A percentile compares a stretch with the other conserved stretches of the same genome.
These are phyloP conservation scores for Schizochytrium sp. DNA, from an alignment of 108 stramenopile genomes.

Conservation along the genomic window DNA sequence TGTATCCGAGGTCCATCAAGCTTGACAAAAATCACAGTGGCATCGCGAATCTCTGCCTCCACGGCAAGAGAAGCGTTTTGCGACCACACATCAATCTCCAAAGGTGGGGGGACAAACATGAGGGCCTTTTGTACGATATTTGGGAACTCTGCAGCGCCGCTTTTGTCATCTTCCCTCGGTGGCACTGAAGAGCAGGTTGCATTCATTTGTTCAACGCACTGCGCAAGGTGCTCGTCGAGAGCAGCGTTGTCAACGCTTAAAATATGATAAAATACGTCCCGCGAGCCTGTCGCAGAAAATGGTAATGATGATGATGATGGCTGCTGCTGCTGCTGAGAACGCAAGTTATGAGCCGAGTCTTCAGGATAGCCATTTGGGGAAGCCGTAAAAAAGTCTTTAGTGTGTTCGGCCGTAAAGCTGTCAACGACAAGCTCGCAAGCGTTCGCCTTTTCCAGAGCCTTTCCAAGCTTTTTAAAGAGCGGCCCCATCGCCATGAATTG, in stretches of 20 bases:
- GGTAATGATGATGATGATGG: no score
- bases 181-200: no score
- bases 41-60: constrained; percentile 14
- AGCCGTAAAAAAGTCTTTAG: no score
- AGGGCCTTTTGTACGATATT: neutral
- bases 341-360: no score
- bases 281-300: no score
- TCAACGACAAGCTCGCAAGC: constrained; percentile 32
- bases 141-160: neutral
- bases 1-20: neutral
- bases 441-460: constrained; percentile 20
- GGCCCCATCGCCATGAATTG: constrained; percentile 36
- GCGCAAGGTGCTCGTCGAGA: no score
- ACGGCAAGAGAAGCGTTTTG: constrained; percentile 9
- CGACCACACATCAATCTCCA: constrained; percentile 7
- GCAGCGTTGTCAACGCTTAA: no score
- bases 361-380: no score
- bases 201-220: no score
- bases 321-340: no score
- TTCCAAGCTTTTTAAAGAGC: constrained; percentile 33
- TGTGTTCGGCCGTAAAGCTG: neutral
- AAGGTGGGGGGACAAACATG: neutral
- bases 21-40: constrained; percentile 15
- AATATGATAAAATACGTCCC: no score
- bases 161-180: no score